Evolutionary conservation across 2,329 filamentous ascomycete species (phyloP).

Genomic region (Diaporthe sp.): DNA sequence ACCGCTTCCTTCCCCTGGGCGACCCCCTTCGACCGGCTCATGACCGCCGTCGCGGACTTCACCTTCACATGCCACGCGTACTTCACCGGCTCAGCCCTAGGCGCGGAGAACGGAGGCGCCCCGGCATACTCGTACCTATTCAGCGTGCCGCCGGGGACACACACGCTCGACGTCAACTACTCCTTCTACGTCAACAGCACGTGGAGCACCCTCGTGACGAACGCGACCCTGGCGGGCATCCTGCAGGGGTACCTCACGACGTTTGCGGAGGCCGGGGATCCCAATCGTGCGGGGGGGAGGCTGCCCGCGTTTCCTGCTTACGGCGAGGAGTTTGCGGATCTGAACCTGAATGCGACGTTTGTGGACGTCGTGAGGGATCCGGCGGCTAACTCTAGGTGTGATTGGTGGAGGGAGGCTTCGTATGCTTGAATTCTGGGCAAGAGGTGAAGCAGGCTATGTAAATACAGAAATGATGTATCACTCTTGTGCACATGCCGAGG

Average conservation of each 20-base stretch:
- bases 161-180: conserved; percentile 35
- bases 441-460: background rate
- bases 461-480: background rate
- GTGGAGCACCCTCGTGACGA: conserved; percentile 32
- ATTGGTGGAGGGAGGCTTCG: conserved; percentile 37
- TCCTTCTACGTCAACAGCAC: conserved; percentile 38
- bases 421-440: background rate
- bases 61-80: conserved; percentile 36
- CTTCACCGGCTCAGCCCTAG: conserved; percentile 24
- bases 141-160: conserved; percentile 22
- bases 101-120: background rate
- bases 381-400: conserved; percentile 35
- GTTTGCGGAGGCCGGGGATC: conserved; percentile 22
- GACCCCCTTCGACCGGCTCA: conserved; percentile 29
- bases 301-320: conserved; percentile 28
- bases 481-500: background rate
- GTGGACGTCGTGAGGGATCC: conserved; percentile 21
- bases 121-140: conserved; percentile 32
- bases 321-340: background rate
- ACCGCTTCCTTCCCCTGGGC: conserved; percentile 22
- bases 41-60: conserved; percentile 32
- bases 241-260: conserved; percentile 36
- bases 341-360: conserved; percentile 33
- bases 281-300: background rate
- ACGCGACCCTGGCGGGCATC: conserved; percentile 20